Evolutionary conservation across 2,329 filamentous ascomycete genomes (phyloP), one percentile per base, ranked within the genome.

Genomic region (Neopestalotiopsis clavispora): DNA sequence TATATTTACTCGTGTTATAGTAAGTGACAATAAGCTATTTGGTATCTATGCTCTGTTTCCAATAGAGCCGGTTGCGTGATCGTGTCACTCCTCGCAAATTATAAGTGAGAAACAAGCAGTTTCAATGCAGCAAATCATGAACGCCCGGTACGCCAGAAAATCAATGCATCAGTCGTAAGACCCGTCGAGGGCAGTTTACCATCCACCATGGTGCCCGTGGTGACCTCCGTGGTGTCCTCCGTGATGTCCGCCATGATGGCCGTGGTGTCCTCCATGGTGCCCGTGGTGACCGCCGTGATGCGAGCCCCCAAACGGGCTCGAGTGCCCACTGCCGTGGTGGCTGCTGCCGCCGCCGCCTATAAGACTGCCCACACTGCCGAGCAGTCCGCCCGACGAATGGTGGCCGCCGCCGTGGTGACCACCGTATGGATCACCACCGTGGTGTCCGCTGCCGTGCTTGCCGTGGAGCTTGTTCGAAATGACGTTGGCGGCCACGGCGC

Each of bases 401-500:
- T 73, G 69, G 6, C 70, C 67, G n/a, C 70, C 67, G n/a, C 69
- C 63, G 14, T 69, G 66, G 10, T 74, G 60, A 1, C 73, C 67
- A 4, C 74, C 69, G 56, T 75, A 69, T 38, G 61, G 45, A 12
- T 68, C 45, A 34, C 69, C 61, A 14, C 74, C 69, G 23, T 63
- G 45, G 34, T 69, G 62, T 4, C 64, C 23, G 23, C 23, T 28
- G 23, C 23, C 45, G 64, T 61, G 60, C 13, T 69, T 67, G 62
- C 63, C 62, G 75, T 82, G 78, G 7, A 83, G 56, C 67, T 84
- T 83, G 66, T 82, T 74, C 75, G 85, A 84, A 49, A 88, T 75
- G 20, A 84, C 78, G 71, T 89, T 89, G 7, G 87, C 87, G 2
- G 84, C 85, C 13, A 89, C 81, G 0, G 86, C 87, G 30, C 88